phyloP scores from a whole-genome alignment of 208 protist genomes.

The Zelonia costaricensis region DNA sequence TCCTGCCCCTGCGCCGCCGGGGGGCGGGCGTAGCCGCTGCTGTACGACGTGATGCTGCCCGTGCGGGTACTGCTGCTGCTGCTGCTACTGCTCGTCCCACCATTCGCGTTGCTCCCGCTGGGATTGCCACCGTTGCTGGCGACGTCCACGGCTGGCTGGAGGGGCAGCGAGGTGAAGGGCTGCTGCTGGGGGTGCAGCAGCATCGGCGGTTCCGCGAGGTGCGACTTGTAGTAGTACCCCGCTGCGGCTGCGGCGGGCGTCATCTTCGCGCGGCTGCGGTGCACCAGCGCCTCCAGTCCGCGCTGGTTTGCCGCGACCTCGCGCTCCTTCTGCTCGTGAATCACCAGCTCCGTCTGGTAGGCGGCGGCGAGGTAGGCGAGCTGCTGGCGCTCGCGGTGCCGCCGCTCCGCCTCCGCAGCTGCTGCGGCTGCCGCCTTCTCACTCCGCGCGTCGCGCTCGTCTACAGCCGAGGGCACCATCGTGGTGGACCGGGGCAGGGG shows the following conservation, averaged over 20 bases:
- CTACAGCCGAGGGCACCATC: too few species aligned
- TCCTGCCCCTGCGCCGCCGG: not conserved
- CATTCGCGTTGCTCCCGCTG: not conserved
- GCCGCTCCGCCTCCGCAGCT: not conserved
- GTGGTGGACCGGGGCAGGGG: not conserved
- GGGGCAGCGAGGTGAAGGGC: too few species aligned
- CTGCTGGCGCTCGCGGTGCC: not conserved
- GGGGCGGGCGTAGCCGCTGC: not conserved
- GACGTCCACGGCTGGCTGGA: too few species aligned
- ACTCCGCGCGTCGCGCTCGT: too few species aligned
- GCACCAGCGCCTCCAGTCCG: slow-evolving; percentile 2
- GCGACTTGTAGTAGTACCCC: slow-evolving; percentile 16
- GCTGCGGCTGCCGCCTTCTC: not conserved
- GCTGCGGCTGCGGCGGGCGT: slow-evolving; percentile 23
- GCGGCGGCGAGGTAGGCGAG: slow-evolving; percentile 26
- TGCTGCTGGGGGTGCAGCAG: too few species aligned
- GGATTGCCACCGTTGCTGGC: not conserved
- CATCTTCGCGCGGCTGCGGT: slow-evolving; percentile 13
- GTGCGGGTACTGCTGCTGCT: not conserved
- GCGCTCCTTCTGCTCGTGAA: slow-evolving; percentile 29
- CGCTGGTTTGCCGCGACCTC: slow-evolving; percentile 16
- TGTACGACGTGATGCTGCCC: not conserved
- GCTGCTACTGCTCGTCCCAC: not conserved
- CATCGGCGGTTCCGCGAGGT: not conserved
- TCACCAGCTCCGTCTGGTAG: slow-evolving; percentile 26